Evolutionary conservation across 2,329 filamentous ascomycete genomes (phyloP), one percentile per base, ranked within the genome.

Genomic region (Phaeosphaeriaceae sp.): DNA sequence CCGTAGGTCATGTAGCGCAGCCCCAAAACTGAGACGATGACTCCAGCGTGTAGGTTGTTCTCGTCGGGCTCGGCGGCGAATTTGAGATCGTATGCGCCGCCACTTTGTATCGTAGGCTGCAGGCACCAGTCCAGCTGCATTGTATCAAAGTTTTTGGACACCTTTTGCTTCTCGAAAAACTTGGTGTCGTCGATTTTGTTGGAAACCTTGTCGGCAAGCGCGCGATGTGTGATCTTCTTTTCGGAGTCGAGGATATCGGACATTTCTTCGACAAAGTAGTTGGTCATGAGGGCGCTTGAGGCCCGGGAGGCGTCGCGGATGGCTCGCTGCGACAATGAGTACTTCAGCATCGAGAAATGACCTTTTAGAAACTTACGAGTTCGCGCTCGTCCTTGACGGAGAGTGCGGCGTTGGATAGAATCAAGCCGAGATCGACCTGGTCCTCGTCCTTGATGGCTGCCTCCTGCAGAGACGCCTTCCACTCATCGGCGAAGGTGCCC

Each of bases 191-290:
- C 94, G 56, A 99, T 89, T 81, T 97, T 97, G 71, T 88, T 87
- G 67, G 94, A 89, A 31, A 99, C 90, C 78, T 93, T 95, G 70
- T 92, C 88, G n/a, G 91, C 89, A 7, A 99, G 85, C 1, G 86
- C 85, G 65, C 89, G 91, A 79, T 99, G 95, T 63, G 93, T 95
- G 74, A 98, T 92, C 76, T 97, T 97, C 83, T 97, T 97, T 78
- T 98, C 96, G 67, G 93, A 90, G 73, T 99, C 95, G 59, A 99
- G 87, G 52, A 98, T 90, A 68, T 91, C 90, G 51, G 94, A 97
- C 93, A 99, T 98, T 77, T 97, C 93, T 74, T 99, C 95, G 65
- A 99, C 89, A 77, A 98, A 98, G 79, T 95, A 99, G 58, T 94
- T 92, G 51, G 92, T 92, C 89, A 98, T 96, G 59, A 98, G 83